A percentile compares a stretch with the other conserved stretches of the same genome.
These are phyloP conservation scores for Neopestalotiopsis rosae DNA, from an alignment of 2,329 filamentous ascomycete genomes.

Conservation along the genomic window DNA sequence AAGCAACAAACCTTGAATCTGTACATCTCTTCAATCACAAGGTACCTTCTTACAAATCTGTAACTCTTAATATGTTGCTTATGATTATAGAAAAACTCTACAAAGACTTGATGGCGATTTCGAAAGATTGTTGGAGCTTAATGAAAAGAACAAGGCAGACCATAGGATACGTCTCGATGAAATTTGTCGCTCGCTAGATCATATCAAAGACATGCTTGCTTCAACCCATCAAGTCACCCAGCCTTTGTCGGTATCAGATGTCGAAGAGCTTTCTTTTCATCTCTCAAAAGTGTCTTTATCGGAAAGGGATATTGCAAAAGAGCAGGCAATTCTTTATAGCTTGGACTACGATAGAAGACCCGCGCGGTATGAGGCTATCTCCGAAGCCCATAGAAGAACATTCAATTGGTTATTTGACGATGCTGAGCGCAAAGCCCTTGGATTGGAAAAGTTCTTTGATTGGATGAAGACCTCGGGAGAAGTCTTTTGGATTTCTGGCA, in stretches of 20 bases:
- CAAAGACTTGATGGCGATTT: not conserved
- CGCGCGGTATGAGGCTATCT: conserved; percentile 21
- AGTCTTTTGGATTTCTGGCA: conserved; percentile 30
- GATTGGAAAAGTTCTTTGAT: conserved; percentile 32
- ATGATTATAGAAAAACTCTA: too few species aligned
- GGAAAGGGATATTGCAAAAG: conserved; percentile 17
- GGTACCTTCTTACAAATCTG: too few species aligned
- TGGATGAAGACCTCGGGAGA: not conserved
- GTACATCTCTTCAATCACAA: not conserved
- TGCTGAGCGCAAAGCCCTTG: conserved; percentile 5
- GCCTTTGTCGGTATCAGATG: not conserved
- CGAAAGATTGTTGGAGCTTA: not conserved
- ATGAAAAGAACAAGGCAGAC: not conserved
- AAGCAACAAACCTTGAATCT: not conserved
- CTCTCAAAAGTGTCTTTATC: not conserved
- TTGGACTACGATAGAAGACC: conserved; percentile 21
- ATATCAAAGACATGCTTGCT: not conserved
- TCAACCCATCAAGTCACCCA: not conserved
- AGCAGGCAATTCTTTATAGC: conserved; percentile 25
- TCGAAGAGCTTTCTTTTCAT: not conserved
- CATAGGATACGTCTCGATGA: not conserved
- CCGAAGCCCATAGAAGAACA: conserved; percentile 24
- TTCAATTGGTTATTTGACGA: conserved; percentile 26
- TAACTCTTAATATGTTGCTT: too few species aligned
- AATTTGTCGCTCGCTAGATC: not conserved